These are phyloP conservation scores for Rhododendron williamsianum DNA, from an alignment of 148 eudicot species.

Conservation along the genomic window DNA sequence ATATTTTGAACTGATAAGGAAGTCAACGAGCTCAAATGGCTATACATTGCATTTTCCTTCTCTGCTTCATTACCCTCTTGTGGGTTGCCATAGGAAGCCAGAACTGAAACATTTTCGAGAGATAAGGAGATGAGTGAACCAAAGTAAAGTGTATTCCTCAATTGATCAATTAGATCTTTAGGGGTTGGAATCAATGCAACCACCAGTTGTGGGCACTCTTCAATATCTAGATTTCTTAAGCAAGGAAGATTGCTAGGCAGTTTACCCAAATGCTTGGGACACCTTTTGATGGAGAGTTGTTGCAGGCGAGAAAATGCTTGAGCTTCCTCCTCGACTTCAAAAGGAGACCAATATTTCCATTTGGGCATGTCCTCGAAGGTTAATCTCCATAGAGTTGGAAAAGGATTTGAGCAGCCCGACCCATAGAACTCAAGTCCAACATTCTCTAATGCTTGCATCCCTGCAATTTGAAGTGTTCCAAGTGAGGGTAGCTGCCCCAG, in stretches of 20 bases:
- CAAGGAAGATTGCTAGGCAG: constrained; percentile 3
- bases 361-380: too few relatives aligned
- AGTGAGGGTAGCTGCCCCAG: too few relatives aligned
- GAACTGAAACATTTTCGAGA: neutral
- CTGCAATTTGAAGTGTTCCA: too few relatives aligned
- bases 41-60: neutral
- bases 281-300: too few relatives aligned
- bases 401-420: too few relatives aligned
- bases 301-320: too few relatives aligned
- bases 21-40: neutral
- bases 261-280: neutral
- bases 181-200: neutral
- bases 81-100: neutral
- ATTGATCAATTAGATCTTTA: neutral
- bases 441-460: too few relatives aligned
- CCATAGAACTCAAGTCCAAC: too few relatives aligned
- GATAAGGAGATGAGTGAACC: neutral
- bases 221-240: neutral
- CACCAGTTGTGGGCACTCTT: neutral
- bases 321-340: too few relatives aligned
- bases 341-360: too few relatives aligned
- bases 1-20: neutral
- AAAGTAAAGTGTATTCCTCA: neutral
- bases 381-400: too few relatives aligned
- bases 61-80: neutral